These are phyloP conservation scores for Punica granatum DNA, from an alignment of 345 rosid genomes.

Conservation along the genomic window DNA sequence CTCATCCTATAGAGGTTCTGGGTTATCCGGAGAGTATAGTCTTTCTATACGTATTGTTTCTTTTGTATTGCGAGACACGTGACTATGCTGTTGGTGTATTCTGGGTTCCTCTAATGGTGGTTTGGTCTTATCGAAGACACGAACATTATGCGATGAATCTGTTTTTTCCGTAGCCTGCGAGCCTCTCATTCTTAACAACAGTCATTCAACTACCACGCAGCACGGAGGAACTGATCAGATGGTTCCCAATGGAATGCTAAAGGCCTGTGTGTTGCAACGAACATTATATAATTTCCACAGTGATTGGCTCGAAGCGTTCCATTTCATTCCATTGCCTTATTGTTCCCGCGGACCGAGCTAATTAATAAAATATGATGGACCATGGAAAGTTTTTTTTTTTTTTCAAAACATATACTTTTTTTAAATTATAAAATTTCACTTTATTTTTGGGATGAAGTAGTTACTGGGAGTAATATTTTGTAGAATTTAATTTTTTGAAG, in stretches of 20 bases:
- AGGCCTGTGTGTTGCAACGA: too few relatives aligned
- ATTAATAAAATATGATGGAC: too few relatives aligned
- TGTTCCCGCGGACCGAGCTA: too few relatives aligned
- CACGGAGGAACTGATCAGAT: background rate
- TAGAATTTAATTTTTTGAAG: too few relatives aligned
- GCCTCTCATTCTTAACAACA: background rate
- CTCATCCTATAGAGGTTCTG: conserved; percentile 17
- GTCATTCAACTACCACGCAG: background rate
- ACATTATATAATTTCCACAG: too few relatives aligned
- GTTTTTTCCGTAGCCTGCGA: background rate
- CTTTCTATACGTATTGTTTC: background rate
- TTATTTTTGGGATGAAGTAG: too few relatives aligned
- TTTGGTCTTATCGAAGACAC: background rate
- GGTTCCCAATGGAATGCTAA: background rate
- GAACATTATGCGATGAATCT: background rate
- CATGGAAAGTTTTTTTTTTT: too few relatives aligned
- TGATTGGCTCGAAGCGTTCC: too few relatives aligned
- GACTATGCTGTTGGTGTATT: background rate
- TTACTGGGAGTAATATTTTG: too few relatives aligned
- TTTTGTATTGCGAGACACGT: background rate
- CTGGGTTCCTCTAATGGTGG: background rate
- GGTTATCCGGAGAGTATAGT: conserved; percentile 8
- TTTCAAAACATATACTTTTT: too few relatives aligned
- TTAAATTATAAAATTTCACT: too few relatives aligned
- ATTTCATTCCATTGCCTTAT: too few relatives aligned